phyloP scores from a whole-genome alignment of 108 stramenopile genomes.

The Pseudonitzschia multiseries region DNA sequence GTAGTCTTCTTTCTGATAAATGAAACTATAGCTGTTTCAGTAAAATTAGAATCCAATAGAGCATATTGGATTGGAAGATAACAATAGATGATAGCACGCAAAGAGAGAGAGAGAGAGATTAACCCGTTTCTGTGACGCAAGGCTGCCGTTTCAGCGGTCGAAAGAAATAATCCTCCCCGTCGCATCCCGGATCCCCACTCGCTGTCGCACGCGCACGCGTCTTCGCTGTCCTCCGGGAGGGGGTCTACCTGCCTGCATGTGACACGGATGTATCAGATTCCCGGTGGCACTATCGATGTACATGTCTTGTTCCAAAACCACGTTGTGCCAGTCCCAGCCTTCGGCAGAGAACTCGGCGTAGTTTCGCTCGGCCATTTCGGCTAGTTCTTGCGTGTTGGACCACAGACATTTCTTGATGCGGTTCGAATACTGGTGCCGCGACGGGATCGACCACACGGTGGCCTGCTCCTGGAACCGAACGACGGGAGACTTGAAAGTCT shows the following conservation, averaged over 20 bases:
- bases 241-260: neutral
- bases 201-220: neutral
- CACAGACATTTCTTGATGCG: constrained; percentile 37
- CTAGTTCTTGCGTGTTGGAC: constrained; percentile 32
- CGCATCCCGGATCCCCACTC: neutral
- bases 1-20: no score
- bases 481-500: neutral
- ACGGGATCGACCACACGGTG: constrained; percentile 49
- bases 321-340: constrained; percentile 57
- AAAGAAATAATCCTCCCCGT: neutral
- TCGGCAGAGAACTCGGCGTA: constrained; percentile 53
- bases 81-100: no score
- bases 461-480: constrained; percentile 33
- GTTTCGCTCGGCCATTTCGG: constrained; percentile 45
- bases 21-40: no score
- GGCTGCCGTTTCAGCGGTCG: neutral
- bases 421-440: constrained; percentile 42
- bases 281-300: constrained; percentile 11
- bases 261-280: constrained; percentile 20
- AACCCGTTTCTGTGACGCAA: neutral
- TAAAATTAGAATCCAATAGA: no score
- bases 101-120: no score
- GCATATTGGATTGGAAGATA: no score
- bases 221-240: neutral
- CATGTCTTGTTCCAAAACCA: constrained; percentile 46